Base-by-base conservation (phyloP, 2,329 filamentous ascomycete genomes). In the Colletotrichum filicis region DNA sequence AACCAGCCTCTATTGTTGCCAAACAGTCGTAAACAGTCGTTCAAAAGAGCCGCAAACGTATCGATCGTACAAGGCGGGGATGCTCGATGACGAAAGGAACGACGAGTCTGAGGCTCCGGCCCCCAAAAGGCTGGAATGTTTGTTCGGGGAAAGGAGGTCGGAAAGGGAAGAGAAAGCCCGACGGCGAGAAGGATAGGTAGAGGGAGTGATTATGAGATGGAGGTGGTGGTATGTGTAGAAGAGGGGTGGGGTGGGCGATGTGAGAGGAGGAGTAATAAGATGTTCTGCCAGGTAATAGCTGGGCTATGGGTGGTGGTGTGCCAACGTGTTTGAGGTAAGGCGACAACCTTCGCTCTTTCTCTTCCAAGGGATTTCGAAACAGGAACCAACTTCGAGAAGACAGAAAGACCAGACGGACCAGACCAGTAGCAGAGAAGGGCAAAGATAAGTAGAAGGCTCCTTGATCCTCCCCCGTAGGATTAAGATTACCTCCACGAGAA, bases 391-490 rank as follows among this genome's bases (percentile, higher is more conserved):
- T 42, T 42, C 2, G 37, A 42, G 37, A 19, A 12, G 4, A 62
- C 6, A 8, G 30, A 22, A 42, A 46, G 32, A 60, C 24, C 35
- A 19, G 58, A 42, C n/a, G 35, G 35, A 60, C 8, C 12, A 26
- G 35, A 6, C 7, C 58, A 52, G 22, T n/a, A 12, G 42, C 16
- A n/a, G 5, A 11, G 42, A 22, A 62, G n/a, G 49, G 30, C 8
- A 35, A 66, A 46, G 59, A 32, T 9, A 35, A 56, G 16, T 5
- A 2, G 28, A 46, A 73, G 66, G 66, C 30, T 65, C 46, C 61
- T 55, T 26, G 49, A 69, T 59, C 66, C 64, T 66, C 46, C 52
- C 30, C 42, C 55, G 55, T 65, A 60, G 60, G 70, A 73, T 73
- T 65, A 73, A 49, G 59, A 73, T 70, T 69, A 73, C 66, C 66